Base-by-base conservation (phyloP, 2,329 filamentous ascomycete genomes). In the Sarocladiaceae sp. region DNA sequence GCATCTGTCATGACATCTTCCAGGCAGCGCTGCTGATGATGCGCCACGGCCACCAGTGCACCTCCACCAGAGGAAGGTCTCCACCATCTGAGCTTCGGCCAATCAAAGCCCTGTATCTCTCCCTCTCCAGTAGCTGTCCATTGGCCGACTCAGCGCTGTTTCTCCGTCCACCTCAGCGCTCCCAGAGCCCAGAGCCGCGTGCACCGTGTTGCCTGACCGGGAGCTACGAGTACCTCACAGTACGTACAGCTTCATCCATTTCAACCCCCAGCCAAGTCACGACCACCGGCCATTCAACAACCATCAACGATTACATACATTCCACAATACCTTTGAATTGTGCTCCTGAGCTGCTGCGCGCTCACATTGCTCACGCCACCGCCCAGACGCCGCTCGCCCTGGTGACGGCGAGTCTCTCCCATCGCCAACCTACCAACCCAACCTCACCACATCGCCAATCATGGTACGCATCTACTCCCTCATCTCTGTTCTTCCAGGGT, bases 141-240 rank as follows among this genome's bases (percentile, higher is more conserved):
- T 9, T 29, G 26, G 21, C 9, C 21, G 16, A 35, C 33, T 35
- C n/a, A 13, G 39, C 7, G 12, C 23, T 31, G 39, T n/a, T n/a
- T n/a, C n/a, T n/a, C n/a, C n/a, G n/a, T n/a, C n/a, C n/a, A n/a
- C 39, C 16, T 21, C 20, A 24, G 15, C 20, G 16, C 21, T 21
- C 11, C 16, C 23, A 31, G 12, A 29, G 26, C 27, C 27, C 19
- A 12, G 12, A 33, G 40, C 40, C 40, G 40, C 40, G 40, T 43
- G 40, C 40, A 62, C 54, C 55, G 57, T 65, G 64, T 66, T 67
- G 65, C 65, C 65, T 67, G 23, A 37, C 33, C 31, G 10, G 29
- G 46, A 51, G 47, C 43, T 47, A 33, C 21, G 34, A n/a, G n/a
- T n/a, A n/a, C n/a, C n/a, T n/a, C n/a, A n/a, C n/a, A n/a, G n/a